Base-by-base conservation (phyloP, 1,284 basidiomycete species). In the Ceratobasidium sp. region DNA sequence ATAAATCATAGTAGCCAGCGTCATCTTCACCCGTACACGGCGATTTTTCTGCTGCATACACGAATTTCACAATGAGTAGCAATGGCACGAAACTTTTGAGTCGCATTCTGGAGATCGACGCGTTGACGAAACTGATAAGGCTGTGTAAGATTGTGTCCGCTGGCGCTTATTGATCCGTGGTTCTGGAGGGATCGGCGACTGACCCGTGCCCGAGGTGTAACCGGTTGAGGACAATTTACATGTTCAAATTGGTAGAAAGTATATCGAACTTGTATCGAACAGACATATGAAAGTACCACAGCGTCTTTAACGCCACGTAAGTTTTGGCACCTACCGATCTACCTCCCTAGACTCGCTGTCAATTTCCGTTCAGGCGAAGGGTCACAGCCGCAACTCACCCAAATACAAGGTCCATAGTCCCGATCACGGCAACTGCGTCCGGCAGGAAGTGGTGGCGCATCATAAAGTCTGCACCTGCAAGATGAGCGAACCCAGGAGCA, bases 381-480 rank as follows among this genome's bases (percentile, higher is more conserved):
- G 33, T n/a, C 31, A 35, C n/a, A 60, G n/a, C n/a, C n/a, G n/a
- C n/a, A 20, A 90, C 92, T 81, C 88, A 92, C 87, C 93, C 93
- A 82, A 94, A 94, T 83, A 95, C 92, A 76, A 92, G 87, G 85
- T 92, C 94, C 95, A 97, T 96, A 74, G 96, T 97, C 83, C 96
- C 96, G 82, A 97, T 96, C 81, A 97, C 93, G 71, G 96, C 91
- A 66, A 97, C 96, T 54, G 92, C 94, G 82, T 97, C 96, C 13
- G 96, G 94, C 79, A 97, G 86, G 90, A 93, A 94, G 84, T 95
- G 93, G 90, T 96, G 89, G 90, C 93, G 91, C 91, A 94, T 95
- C 93, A 98, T 97, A 83, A 98, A 97, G 84, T 98, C 96, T 5
- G 94, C 88, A 47, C 95, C 96, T 65, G 94, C 94, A 80, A 97